Percentiles rank a stretch among this genome's conserved stretches.
Conservation (phyloP, 2,329 filamentous ascomycete genomes). For the Herpomyces periplanetae region DNA sequence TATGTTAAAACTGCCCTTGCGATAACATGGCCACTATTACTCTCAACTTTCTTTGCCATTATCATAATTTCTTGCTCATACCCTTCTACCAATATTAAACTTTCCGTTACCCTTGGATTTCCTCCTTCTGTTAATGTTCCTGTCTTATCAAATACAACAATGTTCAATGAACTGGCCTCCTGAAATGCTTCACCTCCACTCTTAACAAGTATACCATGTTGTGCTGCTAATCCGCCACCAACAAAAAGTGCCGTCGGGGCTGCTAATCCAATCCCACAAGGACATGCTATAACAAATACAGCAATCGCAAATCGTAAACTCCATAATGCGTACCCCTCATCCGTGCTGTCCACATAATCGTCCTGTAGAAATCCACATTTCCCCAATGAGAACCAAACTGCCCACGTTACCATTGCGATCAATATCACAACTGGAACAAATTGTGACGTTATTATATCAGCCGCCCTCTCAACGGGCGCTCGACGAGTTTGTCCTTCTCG, state of each 20-base stretch:
- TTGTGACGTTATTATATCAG: conserved; percentile 29
- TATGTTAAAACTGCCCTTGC: conserved; percentile 26
- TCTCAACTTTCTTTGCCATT: conserved; percentile 20
- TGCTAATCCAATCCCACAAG: conserved; percentile 46
- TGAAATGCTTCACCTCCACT: conserved; percentile 56
- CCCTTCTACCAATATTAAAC: conserved; percentile 8
- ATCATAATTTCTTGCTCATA: conserved; percentile 10
- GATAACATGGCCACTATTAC: conserved; percentile 31
- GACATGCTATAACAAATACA: conserved; percentile 54
- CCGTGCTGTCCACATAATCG: conserved; percentile 13
- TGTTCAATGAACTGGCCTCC: conserved; percentile 35
- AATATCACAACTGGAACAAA: conserved; percentile 34
- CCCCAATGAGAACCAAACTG: conserved; percentile 26
- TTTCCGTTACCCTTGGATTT: conserved; percentile 23
- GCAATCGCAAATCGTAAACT: conserved; percentile 48
- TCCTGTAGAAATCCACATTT: conserved; percentile 15
- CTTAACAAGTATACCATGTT: conserved; percentile 40
- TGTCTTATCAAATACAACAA: conserved; percentile 60
- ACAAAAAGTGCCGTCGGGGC: conserved; percentile 53
- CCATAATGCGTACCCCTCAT: conserved; percentile 28
- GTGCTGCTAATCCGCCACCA: conserved; percentile 36
- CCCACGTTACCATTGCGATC: conserved; percentile 27
- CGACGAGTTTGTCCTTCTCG: conserved; percentile 35
- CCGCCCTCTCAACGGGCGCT: conserved; percentile 33
- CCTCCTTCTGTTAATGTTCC: conserved; percentile 36